Evolutionary conservation across 2,329 filamentous ascomycete genomes (phyloP), one percentile per base, ranked within the genome.

Genomic region (Thermochaetoides dissita): DNA sequence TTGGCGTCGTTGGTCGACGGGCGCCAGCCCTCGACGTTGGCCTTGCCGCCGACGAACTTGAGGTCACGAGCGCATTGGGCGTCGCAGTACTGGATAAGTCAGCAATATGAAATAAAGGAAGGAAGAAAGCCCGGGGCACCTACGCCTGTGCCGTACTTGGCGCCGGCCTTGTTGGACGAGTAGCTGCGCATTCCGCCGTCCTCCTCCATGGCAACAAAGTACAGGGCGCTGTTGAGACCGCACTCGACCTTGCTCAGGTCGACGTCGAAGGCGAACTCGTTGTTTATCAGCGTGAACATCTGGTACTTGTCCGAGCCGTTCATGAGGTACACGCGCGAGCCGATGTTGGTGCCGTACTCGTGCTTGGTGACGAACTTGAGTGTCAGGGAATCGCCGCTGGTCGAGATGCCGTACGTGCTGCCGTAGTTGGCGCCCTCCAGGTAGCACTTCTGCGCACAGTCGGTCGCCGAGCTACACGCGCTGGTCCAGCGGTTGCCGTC

Each of bases 201-300:
- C 31, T 63, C 58, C 12, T 71, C 65, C 72, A 76, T 76, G 46
- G 67, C 60, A 10, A 70, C 64, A 38, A 74, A 68, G 60, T 80
- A 80, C 33, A 81, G 58, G 29, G 77, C 77, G 40, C 74, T 75
- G 59, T 83, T 81, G 47, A 82, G 58, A 41, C 79, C 79, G 51
- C 79, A 83, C 31, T 53, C 69, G 28, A 81, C 64, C 43, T 69
- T 68, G 29, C 74, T 79, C 30, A 79, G 67, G 53, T 82, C 77
- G 10, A 81, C 75, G 43, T 80, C 76, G 44, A 82, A 80, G 32
- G 72, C 71, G 53, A 82, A 72, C 57, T 82, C 78, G 53, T 74
- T 66, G 59, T 72, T 72, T 45, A 71, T 62, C 40, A 80, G 63
- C 43, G 73, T 66, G 60, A 81, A 73, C 52, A 71, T 67, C 59